These are phyloP conservation scores for Lolium rigidum DNA, from an alignment of 176 grass and related monocot genomes.

Conservation along the genomic window DNA sequence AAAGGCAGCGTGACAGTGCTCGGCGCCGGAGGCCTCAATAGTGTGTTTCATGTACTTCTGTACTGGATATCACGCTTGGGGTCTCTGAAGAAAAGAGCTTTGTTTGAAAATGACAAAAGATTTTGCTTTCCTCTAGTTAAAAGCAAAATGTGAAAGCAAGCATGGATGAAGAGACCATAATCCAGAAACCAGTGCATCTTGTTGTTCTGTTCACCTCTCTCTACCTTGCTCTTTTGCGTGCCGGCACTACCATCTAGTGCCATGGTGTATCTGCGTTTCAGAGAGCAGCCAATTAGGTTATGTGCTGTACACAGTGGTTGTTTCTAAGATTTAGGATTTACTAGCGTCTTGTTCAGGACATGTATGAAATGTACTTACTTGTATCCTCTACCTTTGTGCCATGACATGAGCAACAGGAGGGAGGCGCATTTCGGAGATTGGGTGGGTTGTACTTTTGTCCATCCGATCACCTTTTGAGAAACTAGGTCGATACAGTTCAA, in stretches of 20 bases:
- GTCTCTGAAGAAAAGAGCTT: not conserved
- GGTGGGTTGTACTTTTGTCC: not conserved
- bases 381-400: not conserved
- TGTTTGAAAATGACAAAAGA: not conserved
- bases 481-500: not conserved
- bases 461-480: not conserved
- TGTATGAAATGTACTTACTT: not conserved
- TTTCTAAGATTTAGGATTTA: not conserved
- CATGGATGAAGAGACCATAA: not conserved
- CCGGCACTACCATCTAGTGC: not conserved
- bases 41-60: not conserved
- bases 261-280: not conserved
- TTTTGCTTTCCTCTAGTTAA: constrained; percentile 4
- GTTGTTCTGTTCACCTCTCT: not conserved
- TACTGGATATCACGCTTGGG: not conserved
- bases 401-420: not conserved
- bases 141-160: not conserved
- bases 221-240: not conserved
- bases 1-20: constrained; percentile 55
- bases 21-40: not conserved
- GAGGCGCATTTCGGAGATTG: not conserved
- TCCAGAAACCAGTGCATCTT: not conserved
- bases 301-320: not conserved
- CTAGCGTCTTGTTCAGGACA: not conserved
- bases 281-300: too few species aligned